Percentiles rank a stretch among this genome's conserved stretches.
These are phyloP conservation scores for Paramecium pentaurelia DNA, from an alignment of 73 alveolate species.

Conservation along the genomic window DNA sequence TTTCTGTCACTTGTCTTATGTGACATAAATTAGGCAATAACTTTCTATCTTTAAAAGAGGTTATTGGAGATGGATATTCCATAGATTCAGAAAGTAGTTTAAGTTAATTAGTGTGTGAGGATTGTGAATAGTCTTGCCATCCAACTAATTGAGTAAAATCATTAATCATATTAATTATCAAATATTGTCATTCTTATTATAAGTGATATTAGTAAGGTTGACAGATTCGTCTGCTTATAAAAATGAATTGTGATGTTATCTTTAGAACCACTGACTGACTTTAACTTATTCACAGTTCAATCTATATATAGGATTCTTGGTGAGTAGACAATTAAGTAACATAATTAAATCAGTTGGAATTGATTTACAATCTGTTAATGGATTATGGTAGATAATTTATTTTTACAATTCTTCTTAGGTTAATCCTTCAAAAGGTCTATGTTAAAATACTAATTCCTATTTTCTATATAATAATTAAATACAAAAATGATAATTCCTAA, in stretches of 20 bases:
- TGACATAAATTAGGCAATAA: neutral
- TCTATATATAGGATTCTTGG: neutral
- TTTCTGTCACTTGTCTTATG: neutral
- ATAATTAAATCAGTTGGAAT: neutral
- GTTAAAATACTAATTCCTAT: neutral
- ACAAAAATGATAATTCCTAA: slow-evolving; percentile 76
- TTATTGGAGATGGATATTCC: neutral
- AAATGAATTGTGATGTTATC: neutral
- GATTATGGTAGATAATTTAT: neutral
- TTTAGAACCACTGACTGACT: neutral
- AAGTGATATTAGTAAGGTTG: neutral
- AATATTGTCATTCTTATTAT: neutral
- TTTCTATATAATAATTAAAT: neutral
- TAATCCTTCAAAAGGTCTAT: neutral
- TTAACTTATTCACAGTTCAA: neutral
- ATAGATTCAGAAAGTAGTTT: neutral
- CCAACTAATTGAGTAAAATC: neutral
- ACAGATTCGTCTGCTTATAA: neutral
- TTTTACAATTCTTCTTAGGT: neutral
- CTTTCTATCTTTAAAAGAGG: neutral
- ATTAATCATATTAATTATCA: neutral
- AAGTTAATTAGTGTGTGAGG: neutral
- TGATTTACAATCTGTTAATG: neutral
- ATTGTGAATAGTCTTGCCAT: neutral
- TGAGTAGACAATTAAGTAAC: neutral